phyloP scores from a whole-genome alignment of 1,284 basidiomycete species.

The Ceratobasidium sp. region DNA sequence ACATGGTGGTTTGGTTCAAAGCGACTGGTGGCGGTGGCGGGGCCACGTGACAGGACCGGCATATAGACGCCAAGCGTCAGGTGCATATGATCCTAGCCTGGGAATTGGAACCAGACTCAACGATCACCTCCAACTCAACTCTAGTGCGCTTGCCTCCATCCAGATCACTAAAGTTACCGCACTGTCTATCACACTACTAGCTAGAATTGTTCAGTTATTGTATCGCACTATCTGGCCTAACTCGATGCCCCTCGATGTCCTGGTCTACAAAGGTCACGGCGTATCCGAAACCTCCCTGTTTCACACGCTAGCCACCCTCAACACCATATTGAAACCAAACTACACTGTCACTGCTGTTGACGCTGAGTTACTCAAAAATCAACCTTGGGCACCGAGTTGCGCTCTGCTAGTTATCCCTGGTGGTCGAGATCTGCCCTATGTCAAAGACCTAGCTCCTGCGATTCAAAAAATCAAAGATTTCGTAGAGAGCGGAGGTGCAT shows the following conservation, averaged over 20 bases:
- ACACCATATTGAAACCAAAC: conserved; percentile 70
- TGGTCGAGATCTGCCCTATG: conserved; percentile 63
- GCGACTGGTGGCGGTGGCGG: conserved; percentile 3
- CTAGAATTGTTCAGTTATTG: conserved; percentile 7
- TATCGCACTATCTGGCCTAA: neutral
- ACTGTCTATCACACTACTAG: neutral
- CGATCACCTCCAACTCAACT: neutral
- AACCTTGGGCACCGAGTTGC: conserved; percentile 81
- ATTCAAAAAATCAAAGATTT: conserved; percentile 67
- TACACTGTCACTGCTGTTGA: conserved; percentile 81
- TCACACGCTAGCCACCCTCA: conserved; percentile 66
- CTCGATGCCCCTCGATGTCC: conserved; percentile 70
- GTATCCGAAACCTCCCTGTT: conserved; percentile 67
- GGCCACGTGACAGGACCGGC: neutral
- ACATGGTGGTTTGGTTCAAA: neutral
- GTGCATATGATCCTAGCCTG: conserved; percentile 7
- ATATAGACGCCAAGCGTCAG: neutral
- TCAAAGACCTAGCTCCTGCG: conserved; percentile 58
- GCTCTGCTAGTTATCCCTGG: conserved; percentile 81
- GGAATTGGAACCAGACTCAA: neutral
- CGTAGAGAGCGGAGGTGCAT: conserved; percentile 74
- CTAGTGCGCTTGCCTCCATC: neutral
- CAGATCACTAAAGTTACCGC: neutral
- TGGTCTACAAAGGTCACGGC: conserved; percentile 81
- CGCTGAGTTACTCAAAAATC: conserved; percentile 64